phyloP scores from a whole-genome alignment of 371 early-diverging fungal species.

The Fennellomyces sp. region DNA sequence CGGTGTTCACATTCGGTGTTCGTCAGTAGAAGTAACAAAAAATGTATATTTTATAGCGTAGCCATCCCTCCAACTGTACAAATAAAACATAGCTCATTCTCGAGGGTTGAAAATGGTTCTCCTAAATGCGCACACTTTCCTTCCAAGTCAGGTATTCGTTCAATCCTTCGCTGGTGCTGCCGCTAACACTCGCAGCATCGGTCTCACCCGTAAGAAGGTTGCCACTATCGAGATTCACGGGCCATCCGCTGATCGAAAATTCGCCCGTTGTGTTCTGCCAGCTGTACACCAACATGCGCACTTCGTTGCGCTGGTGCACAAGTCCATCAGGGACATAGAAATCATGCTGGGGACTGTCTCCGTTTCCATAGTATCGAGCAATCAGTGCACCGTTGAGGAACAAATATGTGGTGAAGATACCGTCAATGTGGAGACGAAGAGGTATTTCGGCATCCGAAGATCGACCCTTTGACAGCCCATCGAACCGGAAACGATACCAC shows the following conservation, averaged over 20 bases:
- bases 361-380: slow-evolving; percentile 77
- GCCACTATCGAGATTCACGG: slow-evolving; percentile 28
- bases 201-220: slow-evolving; percentile 4
- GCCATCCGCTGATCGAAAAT: slow-evolving; percentile 44
- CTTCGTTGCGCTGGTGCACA: slow-evolving; percentile 26
- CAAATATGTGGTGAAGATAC: slow-evolving; percentile 68
- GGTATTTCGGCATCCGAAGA: slow-evolving; percentile 46
- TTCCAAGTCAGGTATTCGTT: slow-evolving; percentile 4
- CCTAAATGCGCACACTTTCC: neutral
- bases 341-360: slow-evolving; percentile 75
- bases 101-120: no score
- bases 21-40: slow-evolving; percentile 13
- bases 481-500: slow-evolving; percentile 43
- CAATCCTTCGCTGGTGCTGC: neutral
- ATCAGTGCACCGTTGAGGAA: slow-evolving; percentile 64
- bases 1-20: slow-evolving; percentile 50
- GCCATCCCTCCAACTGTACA: no score
- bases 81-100: neutral
- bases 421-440: slow-evolving; percentile 64
- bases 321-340: slow-evolving; percentile 72
- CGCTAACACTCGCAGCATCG: neutral
- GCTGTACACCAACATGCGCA: slow-evolving; percentile 46
- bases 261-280: slow-evolving; percentile 42
- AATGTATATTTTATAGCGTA: no score
- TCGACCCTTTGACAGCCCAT: slow-evolving; percentile 25